Evolutionary conservation across 1,284 basidiomycete species (phyloP).

Genomic region (Trametes versicolor): DNA sequence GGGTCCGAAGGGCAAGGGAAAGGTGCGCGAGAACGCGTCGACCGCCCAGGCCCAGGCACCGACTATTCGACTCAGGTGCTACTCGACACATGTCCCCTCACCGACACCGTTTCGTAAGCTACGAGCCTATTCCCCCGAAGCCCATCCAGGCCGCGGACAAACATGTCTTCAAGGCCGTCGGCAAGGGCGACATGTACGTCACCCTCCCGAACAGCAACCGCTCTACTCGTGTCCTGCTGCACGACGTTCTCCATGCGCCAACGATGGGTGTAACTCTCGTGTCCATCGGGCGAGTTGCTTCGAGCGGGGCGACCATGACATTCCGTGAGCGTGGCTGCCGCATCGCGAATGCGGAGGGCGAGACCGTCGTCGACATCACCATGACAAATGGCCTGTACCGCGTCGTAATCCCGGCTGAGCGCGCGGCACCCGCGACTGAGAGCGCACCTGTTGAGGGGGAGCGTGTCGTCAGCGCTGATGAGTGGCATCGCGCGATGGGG

Average conservation of each 20-base stretch:
- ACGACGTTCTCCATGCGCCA: too few relatives aligned
- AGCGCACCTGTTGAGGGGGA: not conserved
- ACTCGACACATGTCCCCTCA: slow-evolving; percentile 53
- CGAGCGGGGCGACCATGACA: too few relatives aligned
- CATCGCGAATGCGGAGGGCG: slow-evolving; percentile 24
- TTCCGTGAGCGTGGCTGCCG: too few relatives aligned
- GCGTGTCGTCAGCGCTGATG: not conserved
- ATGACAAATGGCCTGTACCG: slow-evolving; percentile 1
- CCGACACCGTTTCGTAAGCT: slow-evolving; percentile 44
- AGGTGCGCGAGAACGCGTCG: slow-evolving; percentile 28
- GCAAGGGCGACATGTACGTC: slow-evolving; percentile 48
- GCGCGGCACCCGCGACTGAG: not conserved
- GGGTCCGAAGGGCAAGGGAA: slow-evolving; percentile 29
- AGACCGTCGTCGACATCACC: not conserved
- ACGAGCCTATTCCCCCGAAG: slow-evolving; percentile 40
- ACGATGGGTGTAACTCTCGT: too few relatives aligned
- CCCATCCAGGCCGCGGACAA: slow-evolving; percentile 48
- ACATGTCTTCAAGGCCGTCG: slow-evolving; percentile 45
- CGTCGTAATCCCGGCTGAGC: not conserved
- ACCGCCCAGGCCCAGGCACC: slow-evolving; percentile 7
- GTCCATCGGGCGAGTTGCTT: too few relatives aligned
- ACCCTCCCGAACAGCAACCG: slow-evolving; percentile 51
- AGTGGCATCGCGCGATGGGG: slow-evolving; percentile 19
- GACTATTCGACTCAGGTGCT: slow-evolving; percentile 50
- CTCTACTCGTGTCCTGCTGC: too few relatives aligned